Base-by-base conservation (phyloP, 2,329 filamentous ascomycete genomes). In the Dryadomyces quercus-mongolicae region DNA sequence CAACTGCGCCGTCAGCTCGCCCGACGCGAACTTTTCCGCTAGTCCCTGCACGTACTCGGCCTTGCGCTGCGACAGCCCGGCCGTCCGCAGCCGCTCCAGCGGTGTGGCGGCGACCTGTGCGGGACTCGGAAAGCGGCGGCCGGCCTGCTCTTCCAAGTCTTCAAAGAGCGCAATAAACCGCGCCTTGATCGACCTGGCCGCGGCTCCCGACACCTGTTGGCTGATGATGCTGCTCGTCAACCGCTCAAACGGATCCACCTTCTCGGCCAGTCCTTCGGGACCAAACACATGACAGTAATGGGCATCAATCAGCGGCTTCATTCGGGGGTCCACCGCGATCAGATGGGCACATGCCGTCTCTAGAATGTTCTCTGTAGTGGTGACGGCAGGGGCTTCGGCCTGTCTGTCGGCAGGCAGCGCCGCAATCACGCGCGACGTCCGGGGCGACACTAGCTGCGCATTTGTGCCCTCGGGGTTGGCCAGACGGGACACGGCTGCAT, bases 151-250 rank as follows among this genome's bases (percentile, higher is more conserved):
- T 53, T 53, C 31, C 49, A 59, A 61, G 47, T 52, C 61, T 45
- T 40, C 10, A 67, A 95, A 96, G 6, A 96, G 71, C 1, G 73
- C 75, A 20, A 95, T 71, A 66, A 96, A 96, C 59, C 88, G 92
- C 51, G 78, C 79, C 67, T 92, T 91, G 70, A 98, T 97, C 6
- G 87, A 87, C 60, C 81, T 85, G 13, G 93, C 93, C 0, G 93
- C 93, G 6, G 90, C 89, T 18, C 92, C 90, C 1, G 90, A 95
- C 20, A 98, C 92, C 71, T 98, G 93, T 70, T 97, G 93, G 53
- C 88, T 90, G 62, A 97, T 95, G 65, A 98, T 96, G 52, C 90
- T 86, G 67, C 85, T 91, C 43, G 81, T 78, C 38, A 98, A 76
- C 55, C 81, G 84, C 61, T 86, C 84, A 64, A 96, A 98, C 0